Percentiles rank a stretch among this genome's conserved stretches.
These are phyloP conservation scores for Plasmodium billcollinsi DNA, from an alignment of 169 alveolate genomes.

Conservation along the genomic window DNA sequence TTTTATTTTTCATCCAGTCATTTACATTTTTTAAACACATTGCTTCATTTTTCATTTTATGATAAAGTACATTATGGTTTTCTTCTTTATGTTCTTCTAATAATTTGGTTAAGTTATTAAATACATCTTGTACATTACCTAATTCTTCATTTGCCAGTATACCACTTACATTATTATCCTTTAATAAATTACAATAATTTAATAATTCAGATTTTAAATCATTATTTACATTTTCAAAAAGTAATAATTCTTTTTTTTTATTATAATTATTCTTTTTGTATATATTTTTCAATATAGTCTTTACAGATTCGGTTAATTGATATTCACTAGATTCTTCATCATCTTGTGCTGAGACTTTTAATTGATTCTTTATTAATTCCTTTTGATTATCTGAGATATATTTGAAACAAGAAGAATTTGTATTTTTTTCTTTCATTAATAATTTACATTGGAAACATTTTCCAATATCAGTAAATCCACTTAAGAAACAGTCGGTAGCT, in stretches of 20 bases:
- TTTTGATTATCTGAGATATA: not conserved
- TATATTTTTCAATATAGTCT: not conserved
- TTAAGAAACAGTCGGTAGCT: constrained; percentile 14
- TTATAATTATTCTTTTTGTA: not conserved
- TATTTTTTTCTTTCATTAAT: not conserved
- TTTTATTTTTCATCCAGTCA: constrained; percentile 23
- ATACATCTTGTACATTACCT: constrained; percentile 25
- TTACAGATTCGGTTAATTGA: not conserved
- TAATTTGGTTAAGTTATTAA: constrained; percentile 11
- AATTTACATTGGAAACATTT: constrained; percentile 26
- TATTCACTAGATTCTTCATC: constrained; percentile 20
- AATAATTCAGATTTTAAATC: constrained; percentile 3
- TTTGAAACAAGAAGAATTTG: not conserved
- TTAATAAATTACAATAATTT: constrained; percentile 39
- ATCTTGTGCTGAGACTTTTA: not conserved
- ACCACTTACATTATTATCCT: constrained; percentile 11
- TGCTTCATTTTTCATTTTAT: constrained; percentile 30
- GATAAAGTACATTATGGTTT: not conserved
- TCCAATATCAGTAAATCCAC: constrained; percentile 44
- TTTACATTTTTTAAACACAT: constrained; percentile 35
- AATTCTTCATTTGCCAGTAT: constrained; percentile 10
- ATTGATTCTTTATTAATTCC: not conserved
- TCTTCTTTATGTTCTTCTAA: constrained; percentile 3
- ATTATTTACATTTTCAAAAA: constrained; percentile 8
- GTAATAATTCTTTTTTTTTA: constrained; percentile 3